These are phyloP conservation scores for Macrotyloma uniflorum DNA, from an alignment of 306 rosid species.

Conservation along the genomic window DNA sequence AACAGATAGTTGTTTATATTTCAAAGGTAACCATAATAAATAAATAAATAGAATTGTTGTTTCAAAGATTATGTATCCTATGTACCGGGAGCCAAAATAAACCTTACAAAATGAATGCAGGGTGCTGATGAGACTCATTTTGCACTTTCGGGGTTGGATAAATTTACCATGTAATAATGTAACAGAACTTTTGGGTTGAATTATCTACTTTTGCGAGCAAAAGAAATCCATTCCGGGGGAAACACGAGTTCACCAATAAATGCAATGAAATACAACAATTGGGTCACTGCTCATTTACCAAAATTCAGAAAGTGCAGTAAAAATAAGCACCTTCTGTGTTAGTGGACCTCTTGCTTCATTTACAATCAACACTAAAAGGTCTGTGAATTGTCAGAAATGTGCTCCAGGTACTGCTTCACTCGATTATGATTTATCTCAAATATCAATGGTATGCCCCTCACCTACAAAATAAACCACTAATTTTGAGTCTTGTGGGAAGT, in stretches of 20 bases:
- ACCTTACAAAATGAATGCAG: not conserved
- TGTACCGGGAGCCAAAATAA: no score
- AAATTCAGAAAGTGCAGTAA: conserved; percentile 61
- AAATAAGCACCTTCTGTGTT: conserved; percentile 64
- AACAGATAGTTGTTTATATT: not conserved
- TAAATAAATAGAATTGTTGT: not conserved
- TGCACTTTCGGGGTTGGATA: conserved; percentile 3
- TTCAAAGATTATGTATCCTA: not conserved
- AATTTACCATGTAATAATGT: conserved; percentile 25
- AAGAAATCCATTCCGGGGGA: conserved; percentile 15
- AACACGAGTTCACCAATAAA: conserved; percentile 33
- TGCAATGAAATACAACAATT: conserved; percentile 35
- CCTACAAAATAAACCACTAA: conserved; percentile 59
- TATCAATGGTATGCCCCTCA: conserved; percentile 71
- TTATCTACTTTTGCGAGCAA: conserved; percentile 16
- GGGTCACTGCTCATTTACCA: conserved; percentile 38
- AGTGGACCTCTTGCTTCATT: conserved; percentile 46
- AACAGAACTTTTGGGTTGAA: conserved; percentile 32
- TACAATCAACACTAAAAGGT: conserved; percentile 41
- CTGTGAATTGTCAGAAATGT: conserved; percentile 42
- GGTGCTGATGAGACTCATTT: conserved; percentile 3
- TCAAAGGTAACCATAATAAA: not conserved
- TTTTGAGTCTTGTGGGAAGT: conserved; percentile 11
- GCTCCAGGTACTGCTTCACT: conserved; percentile 67
- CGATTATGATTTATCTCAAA: conserved; percentile 66